phyloP scores from a whole-genome alignment of 2,329 filamentous ascomycete species.

The Botrytis elliptica region DNA sequence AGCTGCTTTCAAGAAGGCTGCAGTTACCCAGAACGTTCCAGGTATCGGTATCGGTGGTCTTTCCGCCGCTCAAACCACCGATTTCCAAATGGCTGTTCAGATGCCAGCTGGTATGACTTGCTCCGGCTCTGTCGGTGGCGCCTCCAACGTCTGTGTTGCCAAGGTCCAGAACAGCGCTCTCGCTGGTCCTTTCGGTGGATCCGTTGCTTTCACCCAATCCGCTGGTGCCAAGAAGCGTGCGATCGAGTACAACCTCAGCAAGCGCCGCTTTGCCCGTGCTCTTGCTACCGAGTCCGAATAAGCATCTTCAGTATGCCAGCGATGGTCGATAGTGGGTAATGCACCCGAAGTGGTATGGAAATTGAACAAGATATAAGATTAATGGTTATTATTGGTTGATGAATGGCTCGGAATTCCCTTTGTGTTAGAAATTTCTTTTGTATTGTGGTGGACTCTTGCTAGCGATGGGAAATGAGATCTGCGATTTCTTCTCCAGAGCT shows the following conservation, averaged over 20 bases:
- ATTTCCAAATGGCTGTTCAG: constrained; percentile 63
- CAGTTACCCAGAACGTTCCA: constrained; percentile 62
- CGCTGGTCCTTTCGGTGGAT: constrained; percentile 66
- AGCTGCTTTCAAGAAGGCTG: constrained; percentile 57
- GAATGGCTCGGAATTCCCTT: constrained; percentile 12
- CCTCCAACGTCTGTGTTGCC: constrained; percentile 62
- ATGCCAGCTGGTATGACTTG: constrained; percentile 69
- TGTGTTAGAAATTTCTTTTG: constrained; percentile 10
- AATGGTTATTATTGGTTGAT: constrained; percentile 14
- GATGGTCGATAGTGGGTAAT: not conserved
- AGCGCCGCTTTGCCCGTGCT: constrained; percentile 40
- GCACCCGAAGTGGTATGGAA: not conserved
- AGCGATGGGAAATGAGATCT: constrained; percentile 9
- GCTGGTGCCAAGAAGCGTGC: constrained; percentile 59
- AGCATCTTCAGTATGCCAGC: constrained; percentile 15
- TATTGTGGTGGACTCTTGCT: not conserved
- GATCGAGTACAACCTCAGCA: constrained; percentile 50
- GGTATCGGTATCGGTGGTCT: constrained; percentile 48
- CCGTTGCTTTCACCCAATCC: constrained; percentile 63
- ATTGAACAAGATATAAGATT: not conserved
- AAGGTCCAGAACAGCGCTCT: constrained; percentile 60
- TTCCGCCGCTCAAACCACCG: constrained; percentile 58
- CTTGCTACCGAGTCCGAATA: constrained; percentile 28
- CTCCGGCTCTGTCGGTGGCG: constrained; percentile 57
- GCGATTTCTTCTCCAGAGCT: constrained; percentile 13